Base-by-base conservation (phyloP, 2,329 filamentous ascomycete genomes). In the Colletotrichum falcatum region DNA sequence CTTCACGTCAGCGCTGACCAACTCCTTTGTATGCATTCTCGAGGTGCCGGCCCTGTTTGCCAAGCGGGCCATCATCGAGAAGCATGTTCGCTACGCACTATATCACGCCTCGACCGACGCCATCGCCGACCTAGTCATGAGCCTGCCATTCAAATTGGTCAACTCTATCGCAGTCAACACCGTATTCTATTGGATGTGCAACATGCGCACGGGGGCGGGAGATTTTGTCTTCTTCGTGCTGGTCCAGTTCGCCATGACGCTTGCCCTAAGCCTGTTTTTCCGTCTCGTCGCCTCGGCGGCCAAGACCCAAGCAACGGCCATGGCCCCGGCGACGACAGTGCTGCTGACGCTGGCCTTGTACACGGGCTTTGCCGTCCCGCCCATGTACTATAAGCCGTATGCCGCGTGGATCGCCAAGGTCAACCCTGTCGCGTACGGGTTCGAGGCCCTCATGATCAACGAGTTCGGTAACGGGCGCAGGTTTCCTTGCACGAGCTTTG, bases 361-460 rank as follows among this genome's bases (percentile, higher is more conserved):
- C 73, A 87, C 87, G 2, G 86, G 86, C 0, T 88, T 86, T 68
- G 78, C 81, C 5, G 78, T 87, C 20, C 83, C 84, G 0, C 77
- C 79, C 6, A 76, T 78, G 3, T 80, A 70, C n/a, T 80, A 81
- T 76, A 78, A 77, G 23, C 77, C 75, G 6, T 82, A 80, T 80
- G 75, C 81, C 70, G 73, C 89, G 46, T 91, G 86, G 91, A 79
- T 90, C 16, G 88, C 83, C 74, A 88, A 85, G 64, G 75, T 87
- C 70, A 87, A 87, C 66, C 85, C 86, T 0, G 76, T 74, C 1
- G 75, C 80, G 0, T 93, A 92, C 74, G 85, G 87, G 0, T 92
- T 91, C 73, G 91, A 93, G 77, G 87, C 87, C 2, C 88, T 93
- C 1, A 80, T 92, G 68, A 79, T 88, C 0, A 94, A 92, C 73